These are phyloP conservation scores for Cladophialophora chaetospira DNA, from an alignment of 2,329 filamentous ascomycete species.

Conservation along the genomic window DNA sequence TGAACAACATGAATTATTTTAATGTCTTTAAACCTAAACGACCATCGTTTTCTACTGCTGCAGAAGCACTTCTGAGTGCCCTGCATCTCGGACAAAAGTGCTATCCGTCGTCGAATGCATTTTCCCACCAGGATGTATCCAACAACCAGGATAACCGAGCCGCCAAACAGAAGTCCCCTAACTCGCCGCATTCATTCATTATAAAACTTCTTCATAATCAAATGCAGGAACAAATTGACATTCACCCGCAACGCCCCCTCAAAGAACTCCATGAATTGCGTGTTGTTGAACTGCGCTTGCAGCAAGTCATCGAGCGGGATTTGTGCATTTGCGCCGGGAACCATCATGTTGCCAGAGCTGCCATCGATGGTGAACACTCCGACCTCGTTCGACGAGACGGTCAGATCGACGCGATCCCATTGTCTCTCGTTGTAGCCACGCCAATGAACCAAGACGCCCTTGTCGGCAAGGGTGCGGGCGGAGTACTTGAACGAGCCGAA, in stretches of 20 bases:
- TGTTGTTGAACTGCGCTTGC: conserved; percentile 95
- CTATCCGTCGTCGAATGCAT: too few relatives aligned
- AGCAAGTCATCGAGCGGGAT: conserved; percentile 90
- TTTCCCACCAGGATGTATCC: too few relatives aligned
- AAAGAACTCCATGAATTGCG: conserved; percentile 94
- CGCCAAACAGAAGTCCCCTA: too few relatives aligned
- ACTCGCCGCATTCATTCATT: conserved; percentile 49
- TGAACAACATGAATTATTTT: too few relatives aligned
- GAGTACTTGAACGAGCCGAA: conserved; percentile 99
- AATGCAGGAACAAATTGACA: conserved; percentile 92
- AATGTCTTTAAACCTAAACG: too few relatives aligned
- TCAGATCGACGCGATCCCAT: conserved; percentile 91
- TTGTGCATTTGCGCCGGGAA: conserved; percentile 86
- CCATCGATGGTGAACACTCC: conserved; percentile 93
- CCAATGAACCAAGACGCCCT: conserved; percentile 94
- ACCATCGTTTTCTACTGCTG: too few relatives aligned
- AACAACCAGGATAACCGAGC: too few relatives aligned
- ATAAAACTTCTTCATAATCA: conserved; percentile 99
- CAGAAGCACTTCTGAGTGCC: too few relatives aligned
- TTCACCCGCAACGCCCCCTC: conserved; percentile 84
- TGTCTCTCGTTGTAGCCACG: conserved; percentile 77
- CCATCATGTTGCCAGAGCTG: conserved; percentile 87
- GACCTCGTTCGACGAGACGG: conserved; percentile 90
- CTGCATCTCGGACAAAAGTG: too few relatives aligned
- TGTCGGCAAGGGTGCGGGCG: conserved; percentile 82